Evolutionary conservation across 768 basidiomycete species (phyloP), one percentile per base, ranked within the genome.

Genomic region (Psilocybe sp.): DNA sequence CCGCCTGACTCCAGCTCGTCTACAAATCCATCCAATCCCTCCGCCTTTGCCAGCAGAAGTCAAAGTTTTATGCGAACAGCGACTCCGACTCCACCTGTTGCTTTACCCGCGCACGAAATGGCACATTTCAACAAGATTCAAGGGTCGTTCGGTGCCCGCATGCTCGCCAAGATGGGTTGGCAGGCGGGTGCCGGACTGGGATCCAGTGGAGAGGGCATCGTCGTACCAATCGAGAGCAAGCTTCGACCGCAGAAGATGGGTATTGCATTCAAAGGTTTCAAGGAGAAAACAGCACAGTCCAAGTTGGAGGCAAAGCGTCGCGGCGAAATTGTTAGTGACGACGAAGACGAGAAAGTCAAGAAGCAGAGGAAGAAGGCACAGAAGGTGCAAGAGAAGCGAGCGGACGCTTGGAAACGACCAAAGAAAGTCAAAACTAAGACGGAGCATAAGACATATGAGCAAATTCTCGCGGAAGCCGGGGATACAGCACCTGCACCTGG

Each of bases 131-230:
- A 71, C 54, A 90, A 88, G 58, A 75, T 98, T 11, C 74, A 80
- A 37, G 78, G 82, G 13, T 76, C 87, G 0, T 85, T 92, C 53
- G 96, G 94, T 57, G 89, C 95, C 15, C 85, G 86, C 49, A 83
- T 98, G 81, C 80, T 99, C 18, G 81, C 81, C 28, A 98, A 95
- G 73, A 94, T 95, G 87, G 97, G 97, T 7, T 99, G 97, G 96
- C 75, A 85, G 62, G 72, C 85, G 0, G 96, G 86, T 3, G 76
- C 76, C 3, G 93, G 94, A 57, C 76, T 96, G 8, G 93, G 93
- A 53, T 66, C 77, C 1, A 69, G 70, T 1, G 86, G 87, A 1
- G 83, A 87, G 57, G 93, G 93, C 58, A 95, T 95, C 44, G 81
- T 92, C n/a, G 82, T 84, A 4, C 93, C 93, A 0, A 76, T 97